A percentile compares a stretch with the other conserved stretches of the same genome.
phyloP scores from a whole-genome alignment of 1,284 basidiomycete species.

The Sphaerobolus stellatus region DNA sequence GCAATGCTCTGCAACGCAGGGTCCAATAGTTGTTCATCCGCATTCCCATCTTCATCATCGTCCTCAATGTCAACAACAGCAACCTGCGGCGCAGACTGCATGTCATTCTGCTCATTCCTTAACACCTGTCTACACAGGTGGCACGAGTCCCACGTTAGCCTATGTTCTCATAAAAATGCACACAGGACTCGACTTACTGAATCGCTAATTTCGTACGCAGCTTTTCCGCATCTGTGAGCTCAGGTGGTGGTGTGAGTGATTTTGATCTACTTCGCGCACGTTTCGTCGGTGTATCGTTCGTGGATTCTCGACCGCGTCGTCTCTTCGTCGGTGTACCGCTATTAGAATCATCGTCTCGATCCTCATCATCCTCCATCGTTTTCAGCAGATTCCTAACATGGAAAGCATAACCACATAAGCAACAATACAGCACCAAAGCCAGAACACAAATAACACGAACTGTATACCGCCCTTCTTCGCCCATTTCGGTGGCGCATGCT shows the following conservation, averaged over 20 bases:
- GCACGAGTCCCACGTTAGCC: no score
- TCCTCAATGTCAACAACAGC: background rate
- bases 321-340: constrained; percentile 33
- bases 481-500: constrained; percentile 18
- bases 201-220: constrained; percentile 6
- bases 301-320: constrained; percentile 33
- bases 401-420: no score
- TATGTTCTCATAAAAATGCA: background rate
- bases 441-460: constrained; percentile 18
- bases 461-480: constrained; percentile 17
- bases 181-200: background rate
- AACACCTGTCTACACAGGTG: constrained; percentile 8
- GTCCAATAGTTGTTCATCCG: constrained; percentile 3
- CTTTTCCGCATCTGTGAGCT: constrained; percentile 29
- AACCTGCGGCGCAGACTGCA: background rate
- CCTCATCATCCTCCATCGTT: constrained; percentile 6
- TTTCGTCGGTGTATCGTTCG: constrained; percentile 8
- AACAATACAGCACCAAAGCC: background rate
- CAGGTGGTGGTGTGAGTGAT: constrained; percentile 73
- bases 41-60: constrained; percentile 2
- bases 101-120: background rate
- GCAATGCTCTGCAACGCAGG: constrained; percentile 7
- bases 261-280: constrained; percentile 51
- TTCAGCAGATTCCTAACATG: no score
- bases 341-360: constrained; percentile 7